Evolutionary conservation across 73 alveolate genomes (phyloP), one percentile per base, ranked within the genome.

Genomic region (Blepharisma japonicum): DNA sequence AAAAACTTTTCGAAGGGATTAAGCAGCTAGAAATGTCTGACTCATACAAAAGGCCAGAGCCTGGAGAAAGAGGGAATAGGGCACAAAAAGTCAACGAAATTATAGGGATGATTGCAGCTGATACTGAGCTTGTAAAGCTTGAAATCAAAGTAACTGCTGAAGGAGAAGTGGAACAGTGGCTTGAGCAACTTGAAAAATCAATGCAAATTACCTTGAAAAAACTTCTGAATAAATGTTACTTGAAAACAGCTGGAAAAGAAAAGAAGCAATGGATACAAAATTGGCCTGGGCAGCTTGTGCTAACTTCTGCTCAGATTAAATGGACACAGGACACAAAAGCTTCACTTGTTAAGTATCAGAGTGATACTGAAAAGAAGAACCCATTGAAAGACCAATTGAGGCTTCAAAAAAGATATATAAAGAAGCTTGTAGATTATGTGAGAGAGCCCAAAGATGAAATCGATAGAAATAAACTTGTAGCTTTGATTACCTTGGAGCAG

Each of bases 1-100:
- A 96, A 84, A 97, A 97, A 88, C 95, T 98, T 79, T 97, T 96
- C 68, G 99, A 97, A 89, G 99, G 99, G 71, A 87, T 94, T 47
- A 83, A 92, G 68, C 83, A 86, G 68, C 92, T 95, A 49, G 93
- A 94, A 23, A 71, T 87, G 50, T 47, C 39, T 61, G 74, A 61
- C 14, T 14, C 38, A 0, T 61, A 20, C 50, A 6, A 84, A 80
- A 6, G 83, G 25, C 42, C 71, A 61, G 81, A 71, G 55, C 7
- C 53, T 27, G 78, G 81, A 68, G 55, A 71, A 51, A 48, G 56
- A 68, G 86, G 83, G 25, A 61, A 61, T 61, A n/a, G 78, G 32
- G 9, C 21, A 45, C 21, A n/a, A 6, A 71, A 83, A 68, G 78
- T 86, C 45, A 84, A 89, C 76, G 99, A 95, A 89, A 92, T 95